phyloP scores from a whole-genome alignment of 129 eudicot genomes.

The Mikania micrantha region DNA sequence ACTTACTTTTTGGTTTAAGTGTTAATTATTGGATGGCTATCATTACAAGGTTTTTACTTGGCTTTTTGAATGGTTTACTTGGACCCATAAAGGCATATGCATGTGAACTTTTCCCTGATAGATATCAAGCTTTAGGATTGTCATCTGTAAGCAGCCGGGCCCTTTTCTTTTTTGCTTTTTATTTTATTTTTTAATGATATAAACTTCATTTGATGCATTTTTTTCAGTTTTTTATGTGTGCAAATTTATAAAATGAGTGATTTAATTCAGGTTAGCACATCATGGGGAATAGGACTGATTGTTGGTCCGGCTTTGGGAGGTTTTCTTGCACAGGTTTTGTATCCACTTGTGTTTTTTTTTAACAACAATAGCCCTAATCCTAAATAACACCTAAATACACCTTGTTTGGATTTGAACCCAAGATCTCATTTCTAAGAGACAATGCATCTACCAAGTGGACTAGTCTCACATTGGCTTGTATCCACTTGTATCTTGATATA shows the following conservation, averaged over 20 bases:
- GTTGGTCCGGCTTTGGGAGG: conserved; percentile 96
- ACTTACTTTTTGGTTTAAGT: conserved; percentile 81
- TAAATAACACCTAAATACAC: no score
- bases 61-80: conserved; percentile 64
- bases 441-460: no score
- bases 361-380: no score
- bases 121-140: conserved; percentile 64
- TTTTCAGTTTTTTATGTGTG: not conserved
- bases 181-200: not conserved
- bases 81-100: conserved; percentile 96
- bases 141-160: conserved; percentile 51
- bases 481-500: not conserved
- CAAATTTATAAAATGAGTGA: not conserved
- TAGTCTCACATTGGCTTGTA: no score
- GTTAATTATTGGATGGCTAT: conserved; percentile 86
- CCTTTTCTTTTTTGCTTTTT: not conserved
- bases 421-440: no score
- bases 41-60: conserved; percentile 73
- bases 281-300: conserved; percentile 92
- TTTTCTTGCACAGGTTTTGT: conserved; percentile 73
- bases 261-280: conserved; percentile 57
- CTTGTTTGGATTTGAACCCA: no score
- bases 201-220: not conserved
- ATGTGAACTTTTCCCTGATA: conserved; percentile 50
- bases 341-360: conserved; percentile 2